Evolutionary conservation across 176 grass and related monocot genomes (phyloP).

Genomic region (Bothriochloa decipiens): DNA sequence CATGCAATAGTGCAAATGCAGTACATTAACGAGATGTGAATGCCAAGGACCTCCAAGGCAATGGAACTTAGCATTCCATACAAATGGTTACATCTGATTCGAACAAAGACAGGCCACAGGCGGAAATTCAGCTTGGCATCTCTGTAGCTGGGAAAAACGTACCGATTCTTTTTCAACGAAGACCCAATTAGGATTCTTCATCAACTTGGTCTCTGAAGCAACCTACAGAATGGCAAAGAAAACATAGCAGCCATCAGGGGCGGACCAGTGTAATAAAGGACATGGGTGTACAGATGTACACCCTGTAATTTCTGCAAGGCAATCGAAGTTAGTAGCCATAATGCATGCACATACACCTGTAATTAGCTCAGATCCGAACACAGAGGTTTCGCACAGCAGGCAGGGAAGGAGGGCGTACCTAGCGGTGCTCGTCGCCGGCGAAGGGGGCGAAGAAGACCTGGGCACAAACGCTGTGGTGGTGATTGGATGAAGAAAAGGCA

Average conservation of each 20-base stretch:
- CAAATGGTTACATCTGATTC: background rate
- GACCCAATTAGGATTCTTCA: background rate
- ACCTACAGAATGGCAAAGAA: background rate
- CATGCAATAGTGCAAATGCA: slow-evolving; percentile 1
- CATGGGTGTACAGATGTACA: background rate
- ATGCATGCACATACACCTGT: background rate
- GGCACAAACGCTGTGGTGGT: too few relatives aligned
- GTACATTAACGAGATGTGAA: slow-evolving; percentile 22
- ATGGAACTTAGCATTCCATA: background rate
- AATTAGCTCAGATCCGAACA: background rate
- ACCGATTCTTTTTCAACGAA: slow-evolving; percentile 24
- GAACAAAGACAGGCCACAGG: slow-evolving; percentile 4
- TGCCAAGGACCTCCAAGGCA: background rate
- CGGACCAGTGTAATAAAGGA: background rate
- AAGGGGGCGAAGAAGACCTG: background rate
- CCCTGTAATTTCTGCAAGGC: too few relatives aligned
- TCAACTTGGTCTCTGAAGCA: background rate
- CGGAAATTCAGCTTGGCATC: background rate
- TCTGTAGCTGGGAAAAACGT: background rate
- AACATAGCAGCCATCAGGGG: background rate
- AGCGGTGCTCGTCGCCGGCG: background rate
- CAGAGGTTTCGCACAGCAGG: background rate
- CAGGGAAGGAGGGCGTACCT: background rate
- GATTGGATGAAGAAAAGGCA: too few relatives aligned
- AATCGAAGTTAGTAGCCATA: background rate